phyloP scores from a whole-genome alignment of 1,284 basidiomycete genomes.

The Malassezia japonica region DNA sequence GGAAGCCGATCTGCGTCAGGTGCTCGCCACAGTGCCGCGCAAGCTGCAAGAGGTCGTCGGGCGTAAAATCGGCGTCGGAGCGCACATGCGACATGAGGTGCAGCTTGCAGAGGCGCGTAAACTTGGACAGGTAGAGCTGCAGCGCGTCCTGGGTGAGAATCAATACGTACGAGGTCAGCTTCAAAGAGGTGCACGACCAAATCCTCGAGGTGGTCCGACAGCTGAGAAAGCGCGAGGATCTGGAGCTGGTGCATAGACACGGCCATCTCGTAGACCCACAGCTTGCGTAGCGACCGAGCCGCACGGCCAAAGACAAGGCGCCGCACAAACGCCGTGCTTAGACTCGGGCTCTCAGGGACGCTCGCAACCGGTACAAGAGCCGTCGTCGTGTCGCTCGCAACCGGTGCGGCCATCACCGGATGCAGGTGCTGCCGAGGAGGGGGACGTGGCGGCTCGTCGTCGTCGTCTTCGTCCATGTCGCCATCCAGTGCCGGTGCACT shows the following conservation, averaged over 20 bases:
- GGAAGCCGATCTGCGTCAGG: constrained; percentile 37
- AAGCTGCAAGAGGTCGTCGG: not conserved
- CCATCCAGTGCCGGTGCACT: constrained; percentile 2
- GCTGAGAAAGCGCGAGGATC: constrained; percentile 18
- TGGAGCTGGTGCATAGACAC: constrained; percentile 31
- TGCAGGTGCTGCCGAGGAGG: not conserved
- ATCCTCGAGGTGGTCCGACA: constrained; percentile 24
- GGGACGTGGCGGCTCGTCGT: not conserved
- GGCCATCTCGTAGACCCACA: constrained; percentile 37
- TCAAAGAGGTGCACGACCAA: constrained; percentile 41
- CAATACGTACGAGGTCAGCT: too few species aligned
- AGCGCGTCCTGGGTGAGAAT: too few species aligned
- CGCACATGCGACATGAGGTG: constrained; percentile 26
- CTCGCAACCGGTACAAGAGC: not conserved
- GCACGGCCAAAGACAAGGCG: constrained; percentile 21
- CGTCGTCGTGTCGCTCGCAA: not conserved
- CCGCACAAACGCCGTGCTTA: constrained; percentile 19
- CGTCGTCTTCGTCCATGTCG: not conserved
- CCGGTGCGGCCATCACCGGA: not conserved
- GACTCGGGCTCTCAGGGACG: not conserved
- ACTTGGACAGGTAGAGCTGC: constrained; percentile 18
- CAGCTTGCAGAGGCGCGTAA: constrained; percentile 23
- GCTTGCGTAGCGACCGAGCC: constrained; percentile 18
- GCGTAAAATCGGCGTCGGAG: not conserved
- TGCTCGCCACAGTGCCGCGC: constrained; percentile 12